Conservation (phyloP, 1,139 yeast genomes). For the Candida tropicalis region DNA sequence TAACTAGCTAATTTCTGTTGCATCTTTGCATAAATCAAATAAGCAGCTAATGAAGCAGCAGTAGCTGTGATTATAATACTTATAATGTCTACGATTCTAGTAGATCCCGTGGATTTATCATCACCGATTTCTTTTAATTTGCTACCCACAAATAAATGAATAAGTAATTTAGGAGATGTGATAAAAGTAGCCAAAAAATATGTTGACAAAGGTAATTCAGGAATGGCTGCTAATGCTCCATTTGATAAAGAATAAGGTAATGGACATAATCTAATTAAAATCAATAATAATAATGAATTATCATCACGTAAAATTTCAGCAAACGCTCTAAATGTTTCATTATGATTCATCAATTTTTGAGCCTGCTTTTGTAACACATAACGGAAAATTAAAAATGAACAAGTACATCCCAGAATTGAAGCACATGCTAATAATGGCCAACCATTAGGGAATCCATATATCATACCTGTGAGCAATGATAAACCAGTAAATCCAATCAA, state of each 20-base stretch:
- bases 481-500: conserved; percentile 78
- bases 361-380: conserved; percentile 63
- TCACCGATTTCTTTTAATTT: conserved; percentile 74
- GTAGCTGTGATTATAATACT: conserved; percentile 61
- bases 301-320: conserved; percentile 71
- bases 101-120: conserved; percentile 47
- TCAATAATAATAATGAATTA: conserved; percentile 61
- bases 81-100: conserved; percentile 61
- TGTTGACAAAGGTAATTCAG: conserved; percentile 62
- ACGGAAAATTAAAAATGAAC: conserved; percentile 70
- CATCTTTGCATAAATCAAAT: conserved; percentile 68
- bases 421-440: conserved; percentile 77
- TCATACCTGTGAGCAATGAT: conserved; percentile 73
- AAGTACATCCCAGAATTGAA: conserved; percentile 71
- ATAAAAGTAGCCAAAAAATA: conserved; percentile 73
- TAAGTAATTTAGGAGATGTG: conserved; percentile 78
- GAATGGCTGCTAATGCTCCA: conserved; percentile 89
- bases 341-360: conserved; percentile 43
- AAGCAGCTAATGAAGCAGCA: conserved; percentile 67
- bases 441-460: conserved; percentile 80
- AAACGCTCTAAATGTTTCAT: conserved; percentile 73
- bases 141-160: conserved; percentile 81
- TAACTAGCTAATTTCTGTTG: conserved; percentile 40
- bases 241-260: conserved; percentile 90
- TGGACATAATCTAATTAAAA: conserved; percentile 82